Conservation (phyloP, 2,329 filamentous ascomycete species). For the Myotisia sp. region DNA sequence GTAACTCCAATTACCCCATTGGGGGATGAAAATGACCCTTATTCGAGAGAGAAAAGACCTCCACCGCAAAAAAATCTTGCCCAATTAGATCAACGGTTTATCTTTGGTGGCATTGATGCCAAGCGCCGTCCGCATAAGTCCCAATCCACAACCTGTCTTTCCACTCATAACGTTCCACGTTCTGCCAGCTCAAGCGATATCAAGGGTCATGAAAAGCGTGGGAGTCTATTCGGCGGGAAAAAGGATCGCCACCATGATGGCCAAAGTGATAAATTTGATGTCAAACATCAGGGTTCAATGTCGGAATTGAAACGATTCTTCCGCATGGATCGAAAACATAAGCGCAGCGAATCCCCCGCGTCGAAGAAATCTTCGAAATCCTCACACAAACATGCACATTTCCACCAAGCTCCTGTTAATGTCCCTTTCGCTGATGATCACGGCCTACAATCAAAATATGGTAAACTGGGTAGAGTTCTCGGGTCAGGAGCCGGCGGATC, state of each 20-base stretch:
- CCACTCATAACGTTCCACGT: constrained; percentile 27
- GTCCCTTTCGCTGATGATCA: constrained; percentile 92
- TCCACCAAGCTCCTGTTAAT: constrained; percentile 36
- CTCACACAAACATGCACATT: constrained; percentile 37
- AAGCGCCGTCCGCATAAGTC: constrained; percentile 44
- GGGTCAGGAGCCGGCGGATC: constrained; percentile 91
- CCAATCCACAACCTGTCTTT: constrained; percentile 7
- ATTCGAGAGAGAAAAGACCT: constrained; percentile 65
- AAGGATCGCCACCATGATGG: constrained; percentile 38
- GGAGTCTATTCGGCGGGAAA: constrained; percentile 41
- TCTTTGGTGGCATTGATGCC: constrained; percentile 65
- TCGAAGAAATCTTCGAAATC: constrained; percentile 40
- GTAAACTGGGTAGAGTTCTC: constrained; percentile 85
- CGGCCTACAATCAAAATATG: constrained; percentile 78
- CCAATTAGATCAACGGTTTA: constrained; percentile 64
- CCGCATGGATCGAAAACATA: constrained; percentile 54
- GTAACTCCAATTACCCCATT: constrained; percentile 68
- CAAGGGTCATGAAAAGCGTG: constrained; percentile 24
- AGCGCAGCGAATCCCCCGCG: constrained; percentile 47
- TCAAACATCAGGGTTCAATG: constrained; percentile 64
- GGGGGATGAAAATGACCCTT: constrained; percentile 71
- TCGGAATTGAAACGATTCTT: constrained; percentile 94
- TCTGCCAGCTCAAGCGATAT: constrained; percentile 32
- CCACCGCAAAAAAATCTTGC: constrained; percentile 52
- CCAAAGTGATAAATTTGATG: constrained; percentile 32